phyloP scores from a whole-genome alignment of 2,329 filamentous ascomycete genomes.

The Blastomyces gilchristii region DNA sequence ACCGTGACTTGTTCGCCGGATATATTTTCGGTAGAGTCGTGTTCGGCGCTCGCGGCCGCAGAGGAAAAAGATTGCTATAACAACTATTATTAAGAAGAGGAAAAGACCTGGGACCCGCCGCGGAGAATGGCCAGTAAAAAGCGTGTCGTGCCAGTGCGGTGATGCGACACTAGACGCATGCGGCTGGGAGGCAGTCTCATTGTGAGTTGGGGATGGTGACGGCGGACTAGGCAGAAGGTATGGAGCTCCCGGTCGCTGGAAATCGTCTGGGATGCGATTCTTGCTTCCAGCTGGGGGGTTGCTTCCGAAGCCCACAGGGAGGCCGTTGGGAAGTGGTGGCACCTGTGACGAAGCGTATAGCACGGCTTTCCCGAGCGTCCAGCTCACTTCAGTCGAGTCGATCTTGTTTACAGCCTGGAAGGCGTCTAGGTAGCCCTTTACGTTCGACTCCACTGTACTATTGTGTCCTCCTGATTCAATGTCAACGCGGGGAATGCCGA shows the following conservation, averaged over 20 bases:
- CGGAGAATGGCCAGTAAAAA: slow-evolving; percentile 57
- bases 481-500: slow-evolving; percentile 78
- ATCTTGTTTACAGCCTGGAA: slow-evolving; percentile 94
- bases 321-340: slow-evolving; percentile 49
- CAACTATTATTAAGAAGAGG: slow-evolving; percentile 63
- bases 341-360: slow-evolving; percentile 88
- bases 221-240: slow-evolving; percentile 27
- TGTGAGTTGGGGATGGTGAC: slow-evolving; percentile 17
- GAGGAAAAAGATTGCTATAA: slow-evolving; percentile 61
- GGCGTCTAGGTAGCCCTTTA: slow-evolving; percentile 66
- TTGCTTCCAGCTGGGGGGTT: slow-evolving; percentile 47
- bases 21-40: slow-evolving; percentile 48
- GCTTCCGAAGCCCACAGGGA: slow-evolving; percentile 86
- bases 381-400: slow-evolving; percentile 82
- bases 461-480: slow-evolving; percentile 58
- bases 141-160: slow-evolving; percentile 50
- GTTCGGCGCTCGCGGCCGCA: slow-evolving; percentile 67
- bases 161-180: slow-evolving; percentile 18
- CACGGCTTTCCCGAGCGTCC: slow-evolving; percentile 94
- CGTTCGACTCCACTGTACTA: slow-evolving; percentile 59
- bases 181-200: slow-evolving; percentile 23
- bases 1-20: slow-evolving; percentile 15
- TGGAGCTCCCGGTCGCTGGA: slow-evolving; percentile 56
- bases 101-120: slow-evolving; percentile 64
- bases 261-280: slow-evolving; percentile 57